Conservation (phyloP, 2,329 filamentous ascomycete species). For the Fusarium zealandicum region DNA sequence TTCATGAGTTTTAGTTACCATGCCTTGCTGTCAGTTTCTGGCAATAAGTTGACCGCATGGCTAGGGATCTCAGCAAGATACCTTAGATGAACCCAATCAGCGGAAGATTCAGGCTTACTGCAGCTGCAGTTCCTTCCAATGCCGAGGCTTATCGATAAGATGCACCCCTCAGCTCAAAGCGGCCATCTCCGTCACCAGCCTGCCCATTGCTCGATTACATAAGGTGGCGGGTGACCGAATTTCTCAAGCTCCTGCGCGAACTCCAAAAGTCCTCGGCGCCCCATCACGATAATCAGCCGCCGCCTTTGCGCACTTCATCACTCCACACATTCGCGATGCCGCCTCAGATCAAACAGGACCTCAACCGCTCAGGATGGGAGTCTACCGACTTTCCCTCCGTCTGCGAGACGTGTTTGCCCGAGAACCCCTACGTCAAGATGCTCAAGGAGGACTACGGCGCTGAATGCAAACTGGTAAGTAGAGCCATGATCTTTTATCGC, state of each 20-base stretch:
- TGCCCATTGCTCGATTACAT: constrained; percentile 31
- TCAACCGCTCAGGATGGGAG: constrained; percentile 96
- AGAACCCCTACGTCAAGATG: constrained; percentile 99
- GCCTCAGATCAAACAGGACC: constrained; percentile 93
- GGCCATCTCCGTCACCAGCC: constrained; percentile 22
- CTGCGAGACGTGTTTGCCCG: constrained; percentile 91
- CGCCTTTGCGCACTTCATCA: constrained; percentile 30
- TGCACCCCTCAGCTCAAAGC: constrained; percentile 18
- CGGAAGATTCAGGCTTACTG: no score
- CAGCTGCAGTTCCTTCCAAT: not conserved
- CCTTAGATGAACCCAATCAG: no score
- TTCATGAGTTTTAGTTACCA: no score
- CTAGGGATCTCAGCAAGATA: no score
- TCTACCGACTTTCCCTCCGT: constrained; percentile 89
- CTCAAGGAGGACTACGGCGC: constrained; percentile 95
- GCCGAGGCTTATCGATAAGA: constrained; percentile 41
- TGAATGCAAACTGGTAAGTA: constrained; percentile 72
- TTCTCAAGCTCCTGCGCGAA: constrained; percentile 32
- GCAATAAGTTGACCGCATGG: not conserved
- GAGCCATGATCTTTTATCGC: not conserved
- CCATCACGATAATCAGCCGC: constrained; percentile 26
- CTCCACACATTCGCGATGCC: constrained; percentile 63
- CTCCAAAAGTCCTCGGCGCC: constrained; percentile 34
- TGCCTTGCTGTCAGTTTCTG: no score
- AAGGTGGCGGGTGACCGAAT: constrained; percentile 40